Evolutionary conservation across 768 basidiomycete species (phyloP), one percentile per base, ranked within the genome.

Genomic region (Neoboletus magnificus): DNA sequence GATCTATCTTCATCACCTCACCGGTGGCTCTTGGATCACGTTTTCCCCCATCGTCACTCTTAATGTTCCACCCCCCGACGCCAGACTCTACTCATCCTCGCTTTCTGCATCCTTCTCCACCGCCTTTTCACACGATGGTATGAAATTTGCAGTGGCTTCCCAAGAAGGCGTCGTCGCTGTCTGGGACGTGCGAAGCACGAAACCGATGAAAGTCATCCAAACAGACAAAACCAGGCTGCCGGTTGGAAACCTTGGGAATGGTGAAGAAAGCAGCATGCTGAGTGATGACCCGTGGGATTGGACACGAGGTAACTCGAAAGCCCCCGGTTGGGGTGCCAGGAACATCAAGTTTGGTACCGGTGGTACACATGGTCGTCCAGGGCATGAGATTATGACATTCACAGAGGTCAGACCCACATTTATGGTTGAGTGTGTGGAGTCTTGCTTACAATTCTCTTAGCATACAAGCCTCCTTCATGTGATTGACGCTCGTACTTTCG

Each of bases 401-500:
- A 92, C 93, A 16, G 93, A 95, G 84, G 92, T 93, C 58, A 52
- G 82, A 56, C 9, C 50, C 16, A 15, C 29, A 42, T 27, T 56
- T 3, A 2, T 27, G n/a, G 10, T 35, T 5, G 33, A 50, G 18
- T 22, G 47, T 29, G 45, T 32, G 11, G 18, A 4, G 33, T 22
- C 51, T 55, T 47, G 12, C 48, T 62, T 23, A 69, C 57, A 13
- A 47, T 45, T 53, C 30, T 46, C 18, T 22, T 61, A 94, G 90
- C 93, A 96, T 67, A 89, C 90, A 2, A 86, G 82, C 30, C 71
- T 88, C 36, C 68, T 96, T 9, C 94, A 97, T 64, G 77, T 95
- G 54, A 76, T 96, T 47, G 94, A 97, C 65, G 91, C 93, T 4
- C 79, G 84, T 43, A 94, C 91, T 0, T 95, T 95, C 62, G 86